Evolutionary conservation across 768 basidiomycete genomes (phyloP).

Genomic region (Stropharia rugosoannulata): DNA sequence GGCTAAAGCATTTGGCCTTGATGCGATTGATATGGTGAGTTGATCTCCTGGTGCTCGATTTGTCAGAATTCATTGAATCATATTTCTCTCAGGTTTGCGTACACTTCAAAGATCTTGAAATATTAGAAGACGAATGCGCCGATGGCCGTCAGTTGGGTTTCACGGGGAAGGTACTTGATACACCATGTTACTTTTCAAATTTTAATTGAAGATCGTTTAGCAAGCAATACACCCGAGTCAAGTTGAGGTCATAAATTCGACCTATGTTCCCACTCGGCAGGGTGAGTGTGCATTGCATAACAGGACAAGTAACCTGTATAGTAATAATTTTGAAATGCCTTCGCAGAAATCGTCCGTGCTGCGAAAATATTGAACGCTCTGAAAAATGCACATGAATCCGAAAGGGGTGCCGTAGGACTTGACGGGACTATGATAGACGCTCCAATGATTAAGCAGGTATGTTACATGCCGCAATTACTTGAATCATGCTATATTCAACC

Average conservation of each 20-base stretch:
- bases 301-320: neutral
- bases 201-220: constrained; percentile 32
- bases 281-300: constrained; percentile 39
- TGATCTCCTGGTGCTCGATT: constrained; percentile 22
- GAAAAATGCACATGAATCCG: constrained; percentile 51
- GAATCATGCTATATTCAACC: neutral
- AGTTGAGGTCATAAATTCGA: constrained; percentile 71
- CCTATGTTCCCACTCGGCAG: constrained; percentile 72
- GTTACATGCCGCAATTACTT: constrained; percentile 5
- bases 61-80: neutral
- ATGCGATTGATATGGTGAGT: constrained; percentile 84
- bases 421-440: constrained; percentile 89
- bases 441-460: constrained; percentile 84
- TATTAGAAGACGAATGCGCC: constrained; percentile 69
- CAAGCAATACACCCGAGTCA: constrained; percentile 96
- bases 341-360: constrained; percentile 73
- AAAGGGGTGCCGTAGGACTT: constrained; percentile 72
- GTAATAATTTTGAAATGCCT: neutral
- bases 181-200: neutral
- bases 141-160: constrained; percentile 86
- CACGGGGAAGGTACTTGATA: constrained; percentile 74
- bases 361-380: constrained; percentile 69
- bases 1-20: constrained; percentile 80
- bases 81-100: constrained; percentile 68
- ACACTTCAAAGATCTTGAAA: constrained; percentile 73